Conservation (phyloP, 1,284 basidiomycete genomes). For the Caloboletus firmus region DNA sequence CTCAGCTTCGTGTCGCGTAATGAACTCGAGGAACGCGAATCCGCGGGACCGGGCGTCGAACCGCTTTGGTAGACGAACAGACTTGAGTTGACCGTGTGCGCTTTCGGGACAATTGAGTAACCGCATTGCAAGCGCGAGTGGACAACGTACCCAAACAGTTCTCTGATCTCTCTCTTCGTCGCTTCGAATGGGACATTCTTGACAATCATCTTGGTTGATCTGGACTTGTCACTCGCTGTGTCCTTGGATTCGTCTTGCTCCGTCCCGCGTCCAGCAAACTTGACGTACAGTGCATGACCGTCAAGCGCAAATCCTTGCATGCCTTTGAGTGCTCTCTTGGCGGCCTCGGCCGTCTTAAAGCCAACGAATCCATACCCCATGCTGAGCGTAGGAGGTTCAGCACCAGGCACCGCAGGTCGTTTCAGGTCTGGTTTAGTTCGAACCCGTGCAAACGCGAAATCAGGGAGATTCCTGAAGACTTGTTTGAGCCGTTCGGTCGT, state of each 20-base stretch:
- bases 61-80: conserved; percentile 85
- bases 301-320: conserved; percentile 86
- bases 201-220: conserved; percentile 88
- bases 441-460: conserved; percentile 86
- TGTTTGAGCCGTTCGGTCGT: conserved; percentile 71
- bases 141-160: conserved; percentile 75
- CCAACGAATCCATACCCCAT: conserved; percentile 98
- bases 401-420: conserved; percentile 50
- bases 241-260: conserved; percentile 58
- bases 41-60: conserved; percentile 85
- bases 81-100: conserved; percentile 89
- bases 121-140: not conserved
- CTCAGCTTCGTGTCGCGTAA: conserved; percentile 83
- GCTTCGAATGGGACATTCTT: conserved; percentile 99
- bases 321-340: conserved; percentile 74
- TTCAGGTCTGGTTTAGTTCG: conserved; percentile 92
- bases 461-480: conserved; percentile 77
- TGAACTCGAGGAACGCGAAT: conserved; percentile 95
- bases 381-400: conserved; percentile 54
- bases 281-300: conserved; percentile 82
- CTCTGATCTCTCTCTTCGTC: conserved; percentile 88
- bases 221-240: conserved; percentile 46
- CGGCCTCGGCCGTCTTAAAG: conserved; percentile 76
- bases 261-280: conserved; percentile 84
- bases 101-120: conserved; percentile 38